Percentiles rank a stretch among this genome's conserved stretches.
Conservation (phyloP, 1,284 basidiomycete species). For the Ganoderma resinaceum region DNA sequence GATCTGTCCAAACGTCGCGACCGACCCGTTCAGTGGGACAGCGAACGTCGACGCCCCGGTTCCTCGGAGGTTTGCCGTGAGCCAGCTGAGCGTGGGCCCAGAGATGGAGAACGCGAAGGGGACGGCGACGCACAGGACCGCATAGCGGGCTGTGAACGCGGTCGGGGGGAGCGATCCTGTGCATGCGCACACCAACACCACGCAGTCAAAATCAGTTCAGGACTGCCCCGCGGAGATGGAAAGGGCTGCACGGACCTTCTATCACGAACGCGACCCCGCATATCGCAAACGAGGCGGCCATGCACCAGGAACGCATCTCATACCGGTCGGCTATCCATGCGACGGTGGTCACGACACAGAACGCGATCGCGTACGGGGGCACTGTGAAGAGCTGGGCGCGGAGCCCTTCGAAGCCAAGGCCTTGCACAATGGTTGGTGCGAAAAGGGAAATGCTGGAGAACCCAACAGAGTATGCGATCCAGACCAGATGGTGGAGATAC, state of each 20-base stretch:
- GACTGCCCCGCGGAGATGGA: conserved; percentile 6
- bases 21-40: conserved; percentile 44
- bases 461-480: conserved; percentile 41
- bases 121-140: conserved; percentile 42
- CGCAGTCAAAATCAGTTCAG: conserved; percentile 14
- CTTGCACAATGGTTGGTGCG: conserved; percentile 45
- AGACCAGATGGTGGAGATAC: conserved; percentile 43
- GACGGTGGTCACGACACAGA: conserved; percentile 40
- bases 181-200: conserved; percentile 2
- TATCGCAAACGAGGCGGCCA: conserved; percentile 20
- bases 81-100: conserved; percentile 45
- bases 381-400: conserved; percentile 62
- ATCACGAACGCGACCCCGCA: conserved; percentile 30
- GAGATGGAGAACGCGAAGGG: conserved; percentile 44
- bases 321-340: conserved; percentile 32
- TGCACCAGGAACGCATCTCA: conserved; percentile 27
- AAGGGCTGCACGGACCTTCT: conserved; percentile 19
- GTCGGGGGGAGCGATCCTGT: conserved; percentile 38
- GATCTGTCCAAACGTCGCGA: conserved; percentile 45
- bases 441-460: conserved; percentile 47
- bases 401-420: conserved; percentile 54
- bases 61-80: conserved; percentile 42
- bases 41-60: conserved; percentile 43
- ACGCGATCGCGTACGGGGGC: conserved; percentile 54
- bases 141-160: conserved; percentile 42